Percentiles rank a stretch among this genome's conserved stretches.
phyloP scores from a whole-genome alignment of 2,329 filamentous ascomycete genomes.

The Lachnellula arida region DNA sequence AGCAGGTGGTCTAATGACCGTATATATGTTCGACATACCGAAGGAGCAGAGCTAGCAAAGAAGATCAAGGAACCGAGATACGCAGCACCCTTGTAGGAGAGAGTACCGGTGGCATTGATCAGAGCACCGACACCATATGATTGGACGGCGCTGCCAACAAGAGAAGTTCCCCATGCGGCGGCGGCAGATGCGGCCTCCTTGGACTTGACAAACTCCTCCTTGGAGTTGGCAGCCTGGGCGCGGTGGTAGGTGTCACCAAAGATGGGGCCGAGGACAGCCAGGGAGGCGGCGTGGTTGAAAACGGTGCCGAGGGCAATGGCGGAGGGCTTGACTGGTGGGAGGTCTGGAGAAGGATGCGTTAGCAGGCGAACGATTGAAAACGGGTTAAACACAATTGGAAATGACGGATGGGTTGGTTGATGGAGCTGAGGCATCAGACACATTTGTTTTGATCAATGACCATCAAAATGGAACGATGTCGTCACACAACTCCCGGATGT shows the following conservation, averaged over 20 bases:
- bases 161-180: slow-evolving; percentile 83
- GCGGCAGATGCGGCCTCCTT: slow-evolving; percentile 88
- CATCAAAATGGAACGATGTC: slow-evolving; percentile 7
- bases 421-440: not conserved
- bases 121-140: slow-evolving; percentile 85
- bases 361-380: not conserved
- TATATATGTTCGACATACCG: slow-evolving; percentile 52
- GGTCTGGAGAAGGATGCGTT: slow-evolving; percentile 36
- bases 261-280: slow-evolving; percentile 80
- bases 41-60: slow-evolving; percentile 81
- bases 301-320: slow-evolving; percentile 93
- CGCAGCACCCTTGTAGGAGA: slow-evolving; percentile 95
- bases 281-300: slow-evolving; percentile 91
- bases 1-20: not conserved
- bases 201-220: slow-evolving; percentile 93
- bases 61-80: slow-evolving; percentile 92
- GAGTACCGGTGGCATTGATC: slow-evolving; percentile 90
- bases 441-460: no score
- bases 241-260: slow-evolving; percentile 94
- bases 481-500: slow-evolving; percentile 10
- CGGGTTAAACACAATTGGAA: not conserved
- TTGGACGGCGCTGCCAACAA: slow-evolving; percentile 84
- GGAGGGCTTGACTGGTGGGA: slow-evolving; percentile 90
- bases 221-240: slow-evolving; percentile 85
- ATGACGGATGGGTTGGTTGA: not conserved